Base-by-base conservation (phyloP, 805 yeast genomes). In the Barnettozyma pratensis region DNA sequence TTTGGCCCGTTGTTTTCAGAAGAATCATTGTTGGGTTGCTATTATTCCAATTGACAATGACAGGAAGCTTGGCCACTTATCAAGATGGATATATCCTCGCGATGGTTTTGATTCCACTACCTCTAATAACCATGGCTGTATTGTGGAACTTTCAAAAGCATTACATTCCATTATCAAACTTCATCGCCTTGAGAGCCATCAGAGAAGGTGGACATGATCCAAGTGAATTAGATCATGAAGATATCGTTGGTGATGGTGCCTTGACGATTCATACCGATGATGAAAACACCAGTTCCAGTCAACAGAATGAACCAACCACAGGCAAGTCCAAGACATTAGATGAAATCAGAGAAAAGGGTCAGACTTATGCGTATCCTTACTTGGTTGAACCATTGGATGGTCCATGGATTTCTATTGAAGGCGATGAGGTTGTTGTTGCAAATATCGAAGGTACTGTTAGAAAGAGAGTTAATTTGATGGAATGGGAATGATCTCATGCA, bases 1-100 rank as follows among this genome's bases (percentile, higher is more conserved):
- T 92, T 1, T 92, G 97, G 98, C 96, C 97, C 0, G 71, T 90
- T 43, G 83, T 92, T 3, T 85, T 87, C 60, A 75, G 96, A 57
- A 75, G 99, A 55, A 80, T 91, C 1, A 80, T 87, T 47, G 62
- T 89, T 49, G 98, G 98, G 0, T 67, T 92, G 28, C 66, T 87
- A 34, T 72, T 92, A 12, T 90, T 92, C 65, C 99, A 94, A 62
- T 68, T 92, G 50, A 89, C 96, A 10, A 90, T 91, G 87, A 89
- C 92, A 0, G 98, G 98, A 3, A 82, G 95, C 0, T 72, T 92
- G 51, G 90, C 87, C 0, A 77, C 79, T 2, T 75, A 88, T 48
- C 89, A 86, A 58, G 80, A 84, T 51, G 96, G 95, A 0, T 90
- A 83, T 70, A 67, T 80, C 5, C 71, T 88, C 40, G 89, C 97